Percentiles rank a stretch among this genome's conserved stretches.
phyloP scores from a whole-genome alignment of 345 rosid species.

The Salix udensis region DNA sequence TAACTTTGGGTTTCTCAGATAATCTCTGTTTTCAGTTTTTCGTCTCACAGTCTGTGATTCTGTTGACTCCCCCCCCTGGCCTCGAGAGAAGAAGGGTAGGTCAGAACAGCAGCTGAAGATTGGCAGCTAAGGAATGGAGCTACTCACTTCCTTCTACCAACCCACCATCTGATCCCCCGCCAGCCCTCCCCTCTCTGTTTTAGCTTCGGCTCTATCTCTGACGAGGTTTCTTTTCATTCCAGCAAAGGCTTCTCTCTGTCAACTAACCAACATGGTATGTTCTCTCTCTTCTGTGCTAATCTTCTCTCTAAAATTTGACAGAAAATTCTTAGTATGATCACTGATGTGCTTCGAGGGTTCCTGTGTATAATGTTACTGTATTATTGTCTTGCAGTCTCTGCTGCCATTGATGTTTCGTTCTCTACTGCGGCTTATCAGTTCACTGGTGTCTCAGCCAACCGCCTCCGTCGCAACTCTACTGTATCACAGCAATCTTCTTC shows the following conservation, averaged over 20 bases:
- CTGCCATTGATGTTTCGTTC: slow-evolving; percentile 19
- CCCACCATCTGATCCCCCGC: neutral
- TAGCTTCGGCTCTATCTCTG: neutral
- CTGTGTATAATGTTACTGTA: neutral
- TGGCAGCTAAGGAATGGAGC: slow-evolving; percentile 6
- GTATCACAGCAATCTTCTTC: slow-evolving; percentile 28
- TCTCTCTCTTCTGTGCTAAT: neutral
- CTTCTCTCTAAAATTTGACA: neutral
- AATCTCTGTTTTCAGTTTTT: neutral
- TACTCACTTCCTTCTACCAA: neutral
- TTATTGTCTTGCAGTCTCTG: slow-evolving; percentile 1
- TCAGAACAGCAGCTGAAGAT: slow-evolving; percentile 25
- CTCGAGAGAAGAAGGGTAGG: slow-evolving; percentile 21
- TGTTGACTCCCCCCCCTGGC: neutral
- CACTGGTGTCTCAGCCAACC: slow-evolving; percentile 20
- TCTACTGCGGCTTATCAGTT: neutral
- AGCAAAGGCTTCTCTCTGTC: neutral
- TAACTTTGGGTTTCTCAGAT: slow-evolving; percentile 5
- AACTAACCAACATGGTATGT: slow-evolving; percentile 17
- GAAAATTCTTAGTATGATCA: neutral
- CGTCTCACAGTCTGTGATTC: neutral
- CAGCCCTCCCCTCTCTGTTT: neutral
- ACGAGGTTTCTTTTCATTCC: neutral
- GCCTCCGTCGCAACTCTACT: slow-evolving; percentile 23
- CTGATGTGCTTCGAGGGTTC: neutral